Evolutionary conservation across 1,284 basidiomycete genomes (phyloP).

Genomic region (Erythrobasidium hasegawianum): DNA sequence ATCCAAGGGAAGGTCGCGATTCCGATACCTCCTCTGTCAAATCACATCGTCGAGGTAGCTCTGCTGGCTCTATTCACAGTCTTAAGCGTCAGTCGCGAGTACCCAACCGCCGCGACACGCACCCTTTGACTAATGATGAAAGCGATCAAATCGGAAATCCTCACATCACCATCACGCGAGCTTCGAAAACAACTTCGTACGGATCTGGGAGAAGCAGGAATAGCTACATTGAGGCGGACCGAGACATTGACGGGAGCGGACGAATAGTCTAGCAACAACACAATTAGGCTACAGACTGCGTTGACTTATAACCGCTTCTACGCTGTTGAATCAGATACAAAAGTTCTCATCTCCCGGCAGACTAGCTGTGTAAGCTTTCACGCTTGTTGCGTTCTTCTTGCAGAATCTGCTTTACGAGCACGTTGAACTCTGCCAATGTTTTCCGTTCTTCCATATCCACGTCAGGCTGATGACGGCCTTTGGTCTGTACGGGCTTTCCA

Average conservation of each 20-base stretch:
- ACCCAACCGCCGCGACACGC: not conserved
- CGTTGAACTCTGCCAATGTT: constrained; percentile 17
- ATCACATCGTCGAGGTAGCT: not conserved
- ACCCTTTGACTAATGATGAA: not conserved
- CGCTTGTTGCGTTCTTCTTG: constrained; percentile 20
- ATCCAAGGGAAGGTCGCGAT: not conserved
- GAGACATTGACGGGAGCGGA: too few species aligned
- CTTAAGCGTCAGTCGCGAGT: not conserved
- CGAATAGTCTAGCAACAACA: too few species aligned
- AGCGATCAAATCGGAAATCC: not conserved
- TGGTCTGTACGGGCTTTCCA: not conserved
- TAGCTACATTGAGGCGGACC: too few species aligned
- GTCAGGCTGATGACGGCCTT: not conserved
- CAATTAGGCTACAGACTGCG: too few species aligned
- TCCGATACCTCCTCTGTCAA: not conserved
- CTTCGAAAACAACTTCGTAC: not conserved
- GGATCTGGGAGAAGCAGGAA: not conserved
- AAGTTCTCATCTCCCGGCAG: not conserved
- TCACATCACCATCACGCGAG: not conserved
- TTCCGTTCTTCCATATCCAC: constrained; percentile 14
- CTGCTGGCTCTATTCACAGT: not conserved
- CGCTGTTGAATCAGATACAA: not conserved
- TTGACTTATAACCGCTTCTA: not conserved
- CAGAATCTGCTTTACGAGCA: constrained; percentile 25
- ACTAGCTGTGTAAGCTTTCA: not conserved